phyloP scores from a whole-genome alignment of 495 filamentous ascomycete genomes.

The Penicillium odoratum region DNA sequence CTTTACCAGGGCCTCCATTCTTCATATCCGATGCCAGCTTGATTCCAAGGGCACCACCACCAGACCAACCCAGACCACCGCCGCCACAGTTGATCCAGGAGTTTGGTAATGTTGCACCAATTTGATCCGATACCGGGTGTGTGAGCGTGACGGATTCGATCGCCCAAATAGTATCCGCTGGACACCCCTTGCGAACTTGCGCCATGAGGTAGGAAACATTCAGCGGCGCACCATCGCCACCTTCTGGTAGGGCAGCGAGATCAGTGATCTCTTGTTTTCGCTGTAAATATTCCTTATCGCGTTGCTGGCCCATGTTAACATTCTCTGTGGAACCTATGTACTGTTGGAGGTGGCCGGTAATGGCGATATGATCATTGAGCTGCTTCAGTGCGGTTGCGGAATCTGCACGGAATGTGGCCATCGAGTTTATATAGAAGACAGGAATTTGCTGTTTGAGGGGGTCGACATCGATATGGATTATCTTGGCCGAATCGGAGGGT shows the following conservation, averaged over 20 bases:
- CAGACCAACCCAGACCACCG: slow-evolving; percentile 94
- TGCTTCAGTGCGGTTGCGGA: slow-evolving; percentile 70
- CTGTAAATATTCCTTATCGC: slow-evolving; percentile 60
- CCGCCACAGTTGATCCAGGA: slow-evolving; percentile 94
- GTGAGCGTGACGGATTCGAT: slow-evolving; percentile 90
- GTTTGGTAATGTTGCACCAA: slow-evolving; percentile 74
- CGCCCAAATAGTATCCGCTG: slow-evolving; percentile 77
- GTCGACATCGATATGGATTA: slow-evolving; percentile 85
- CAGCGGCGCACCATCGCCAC: slow-evolving; percentile 60
- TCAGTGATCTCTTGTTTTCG: slow-evolving; percentile 59
- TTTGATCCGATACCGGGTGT: slow-evolving; percentile 72
- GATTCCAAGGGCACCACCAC: slow-evolving; percentile 82
- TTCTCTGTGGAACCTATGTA: slow-evolving; percentile 46
- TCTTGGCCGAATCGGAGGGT: slow-evolving; percentile 55
- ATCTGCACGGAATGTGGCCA: slow-evolving; percentile 75
- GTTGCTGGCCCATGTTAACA: slow-evolving; percentile 51
- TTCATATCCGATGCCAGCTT: slow-evolving; percentile 76
- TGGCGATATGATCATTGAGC: slow-evolving; percentile 58
- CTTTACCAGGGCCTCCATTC: slow-evolving; percentile 57
- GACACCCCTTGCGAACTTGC: slow-evolving; percentile 63
- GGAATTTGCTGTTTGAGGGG: slow-evolving; percentile 88
- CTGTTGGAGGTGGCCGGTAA: slow-evolving; percentile 45
- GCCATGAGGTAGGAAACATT: slow-evolving; percentile 69
- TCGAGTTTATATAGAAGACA: slow-evolving; percentile 73
- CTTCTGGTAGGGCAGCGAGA: slow-evolving; percentile 52